These are phyloP conservation scores for Aechmea fasciata DNA, from an alignment of 176 grass and related monocot genomes.

Conservation along the genomic window DNA sequence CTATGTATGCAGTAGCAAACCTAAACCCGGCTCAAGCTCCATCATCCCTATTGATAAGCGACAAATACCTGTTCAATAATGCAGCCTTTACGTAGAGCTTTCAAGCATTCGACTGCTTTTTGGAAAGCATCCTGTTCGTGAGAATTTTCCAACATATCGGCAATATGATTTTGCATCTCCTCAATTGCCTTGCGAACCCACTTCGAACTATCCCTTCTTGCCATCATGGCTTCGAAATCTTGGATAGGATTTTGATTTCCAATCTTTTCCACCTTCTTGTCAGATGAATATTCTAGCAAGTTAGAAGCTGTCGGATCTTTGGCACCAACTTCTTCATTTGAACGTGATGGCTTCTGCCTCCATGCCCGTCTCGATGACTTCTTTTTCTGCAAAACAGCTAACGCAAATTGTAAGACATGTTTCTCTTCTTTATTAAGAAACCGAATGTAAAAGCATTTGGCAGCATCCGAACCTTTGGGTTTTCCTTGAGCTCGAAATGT, in stretches of 20 bases:
- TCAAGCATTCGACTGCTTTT: constrained; percentile 70
- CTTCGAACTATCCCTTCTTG: constrained; percentile 57
- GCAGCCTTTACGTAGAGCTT: constrained; percentile 62
- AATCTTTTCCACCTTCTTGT: constrained; percentile 33
- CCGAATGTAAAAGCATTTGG: constrained; percentile 11
- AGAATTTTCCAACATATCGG: constrained; percentile 52
- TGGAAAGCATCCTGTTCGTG: constrained; percentile 31
- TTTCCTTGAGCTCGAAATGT: constrained; percentile 68
- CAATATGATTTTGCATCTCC: constrained; percentile 58
- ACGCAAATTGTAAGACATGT: not conserved
- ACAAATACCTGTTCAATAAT: constrained; percentile 86
- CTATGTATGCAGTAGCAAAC: too few species aligned
- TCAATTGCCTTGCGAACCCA: constrained; percentile 71
- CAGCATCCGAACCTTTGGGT: constrained; percentile 56
- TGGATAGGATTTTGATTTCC: constrained; percentile 60
- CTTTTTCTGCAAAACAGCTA: constrained; percentile 26
- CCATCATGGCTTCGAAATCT: constrained; percentile 87
- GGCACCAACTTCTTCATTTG: constrained; percentile 44
- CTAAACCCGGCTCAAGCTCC: too few species aligned
- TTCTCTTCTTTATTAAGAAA: constrained; percentile 5
- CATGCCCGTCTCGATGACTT: constrained; percentile 24
- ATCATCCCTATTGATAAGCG: not conserved
- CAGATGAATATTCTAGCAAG: constrained; percentile 27
- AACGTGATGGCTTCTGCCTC: constrained; percentile 21
- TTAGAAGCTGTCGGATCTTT: constrained; percentile 29